Evolutionary conservation across 306 rosid species (phyloP), one percentile per base, ranked within the genome.

Genomic region (Argentina anserina): DNA sequence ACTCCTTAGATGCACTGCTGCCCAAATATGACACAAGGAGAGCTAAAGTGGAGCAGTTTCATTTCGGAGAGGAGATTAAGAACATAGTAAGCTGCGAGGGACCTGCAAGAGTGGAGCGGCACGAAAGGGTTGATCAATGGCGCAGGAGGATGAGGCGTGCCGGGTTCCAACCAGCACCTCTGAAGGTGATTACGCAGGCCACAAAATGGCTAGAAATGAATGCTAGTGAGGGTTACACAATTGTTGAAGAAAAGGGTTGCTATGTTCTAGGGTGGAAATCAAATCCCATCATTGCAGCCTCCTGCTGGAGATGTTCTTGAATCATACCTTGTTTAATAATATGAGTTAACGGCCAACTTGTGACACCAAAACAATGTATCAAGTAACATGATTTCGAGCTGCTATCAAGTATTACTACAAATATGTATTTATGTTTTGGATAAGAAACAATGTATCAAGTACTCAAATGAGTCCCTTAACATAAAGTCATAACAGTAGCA

Each of bases 61-160:
- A 42, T 17, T 73, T 73, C 9, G 77, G 70, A 15, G 77, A 73
- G 70, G 77, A 62, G 69, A 73, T 73, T 2, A 63, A 63, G 40
- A 73, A 62, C 70, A 73, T 73, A 4, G 26, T 73, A 20, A 73
- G 76, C 69, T 73, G 76, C 7, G 76, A 73, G 42, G 76, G 76
- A 61, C 37, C 46, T 3, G 76, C 69, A 2, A 43, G 76, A 33
- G 61, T 61, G 17, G 60, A 73, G 52, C 47, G 77, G 45, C 77
- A 73, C 4, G 69, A 61, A 36, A 73, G 61, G 33, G 5, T 46
- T 23, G 77, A 73, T 9, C 61, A 73, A 40, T 73, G 77, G 70
- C 70, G 70, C 36, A 37, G 77, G 45, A 73, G 77, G 77, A 73
- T 73, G 77, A 61, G 61, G 8, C 70, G 61, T 9, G 76, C 76